Conservation (phyloP, 805 yeast genomes). For the Cyberlindnera euphorbiae region DNA sequence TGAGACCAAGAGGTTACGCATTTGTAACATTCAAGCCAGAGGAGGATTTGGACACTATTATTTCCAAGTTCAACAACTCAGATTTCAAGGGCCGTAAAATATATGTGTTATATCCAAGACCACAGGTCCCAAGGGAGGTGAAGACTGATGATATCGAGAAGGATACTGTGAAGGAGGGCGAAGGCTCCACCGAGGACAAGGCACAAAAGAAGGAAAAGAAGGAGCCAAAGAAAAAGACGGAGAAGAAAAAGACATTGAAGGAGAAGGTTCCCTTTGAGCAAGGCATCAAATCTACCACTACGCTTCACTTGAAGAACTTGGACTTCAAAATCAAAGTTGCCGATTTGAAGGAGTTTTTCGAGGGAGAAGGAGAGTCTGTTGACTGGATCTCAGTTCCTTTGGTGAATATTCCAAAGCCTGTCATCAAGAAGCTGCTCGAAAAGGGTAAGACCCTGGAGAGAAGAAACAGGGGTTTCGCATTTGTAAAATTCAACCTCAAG, state of each 20-base stretch:
- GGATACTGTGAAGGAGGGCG: slow-evolving; percentile 6
- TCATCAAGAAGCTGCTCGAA: slow-evolving; percentile 40
- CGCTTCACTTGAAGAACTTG: slow-evolving; percentile 57
- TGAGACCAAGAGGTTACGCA: slow-evolving; percentile 51
- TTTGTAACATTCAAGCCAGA: slow-evolving; percentile 46
- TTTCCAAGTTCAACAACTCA: slow-evolving; percentile 36
- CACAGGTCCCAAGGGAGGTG: slow-evolving; percentile 51
- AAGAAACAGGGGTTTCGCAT: slow-evolving; percentile 60
- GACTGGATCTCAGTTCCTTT: slow-evolving; percentile 57
- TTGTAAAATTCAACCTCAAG: slow-evolving; percentile 41
- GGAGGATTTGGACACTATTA: slow-evolving; percentile 39
- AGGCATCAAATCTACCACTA: slow-evolving; percentile 40
- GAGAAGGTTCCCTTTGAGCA: slow-evolving; percentile 32
- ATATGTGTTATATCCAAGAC: slow-evolving; percentile 49
- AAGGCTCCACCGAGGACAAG: slow-evolving; percentile 6
- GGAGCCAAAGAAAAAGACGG: slow-evolving; percentile 3
- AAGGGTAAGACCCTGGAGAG: slow-evolving; percentile 41
- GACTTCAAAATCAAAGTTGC: slow-evolving; percentile 57
- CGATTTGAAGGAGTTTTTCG: slow-evolving; percentile 47
- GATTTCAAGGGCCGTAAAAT: slow-evolving; percentile 44
- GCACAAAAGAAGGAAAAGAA: slow-evolving; percentile 3
- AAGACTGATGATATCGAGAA: too few species aligned
- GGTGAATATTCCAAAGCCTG: slow-evolving; percentile 39
- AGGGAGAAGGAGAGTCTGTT: slow-evolving; percentile 41
- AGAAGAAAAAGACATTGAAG: slow-evolving; percentile 13